These are phyloP conservation scores for Boletus eberwhitei DNA, from an alignment of 768 basidiomycete species.

Conservation along the genomic window DNA sequence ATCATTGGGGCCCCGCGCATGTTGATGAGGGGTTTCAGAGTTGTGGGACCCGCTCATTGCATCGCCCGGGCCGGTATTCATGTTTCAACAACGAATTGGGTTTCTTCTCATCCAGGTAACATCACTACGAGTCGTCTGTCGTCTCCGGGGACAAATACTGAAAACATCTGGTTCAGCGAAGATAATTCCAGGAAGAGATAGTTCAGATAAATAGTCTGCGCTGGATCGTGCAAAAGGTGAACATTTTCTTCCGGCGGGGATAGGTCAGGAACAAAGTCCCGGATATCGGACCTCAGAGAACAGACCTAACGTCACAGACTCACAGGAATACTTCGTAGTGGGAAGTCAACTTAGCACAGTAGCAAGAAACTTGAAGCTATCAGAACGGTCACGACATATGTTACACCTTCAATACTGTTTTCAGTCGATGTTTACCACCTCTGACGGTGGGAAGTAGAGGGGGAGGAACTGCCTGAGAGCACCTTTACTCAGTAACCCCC, in stretches of 20 bases:
- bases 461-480: constrained; percentile 48
- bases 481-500: neutral
- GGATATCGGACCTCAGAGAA: neutral
- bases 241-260: neutral
- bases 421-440: neutral
- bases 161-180: neutral
- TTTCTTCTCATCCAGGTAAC: neutral
- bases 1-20: neutral
- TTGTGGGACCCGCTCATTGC: neutral
- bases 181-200: neutral
- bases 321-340: neutral
- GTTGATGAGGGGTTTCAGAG: neutral
- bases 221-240: neutral
- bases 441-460: constrained; percentile 53
- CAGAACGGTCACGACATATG: neutral
- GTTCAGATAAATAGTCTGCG: neutral
- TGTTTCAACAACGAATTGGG: neutral
- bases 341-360: neutral
- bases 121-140: neutral
- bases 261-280: neutral
- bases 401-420: neutral
- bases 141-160: neutral
- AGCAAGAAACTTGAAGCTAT: neutral
- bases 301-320: neutral
- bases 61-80: neutral